Evolutionary conservation across 768 basidiomycete genomes (phyloP), one percentile per base, ranked within the genome.

Genomic region (Harrya chromipes): DNA sequence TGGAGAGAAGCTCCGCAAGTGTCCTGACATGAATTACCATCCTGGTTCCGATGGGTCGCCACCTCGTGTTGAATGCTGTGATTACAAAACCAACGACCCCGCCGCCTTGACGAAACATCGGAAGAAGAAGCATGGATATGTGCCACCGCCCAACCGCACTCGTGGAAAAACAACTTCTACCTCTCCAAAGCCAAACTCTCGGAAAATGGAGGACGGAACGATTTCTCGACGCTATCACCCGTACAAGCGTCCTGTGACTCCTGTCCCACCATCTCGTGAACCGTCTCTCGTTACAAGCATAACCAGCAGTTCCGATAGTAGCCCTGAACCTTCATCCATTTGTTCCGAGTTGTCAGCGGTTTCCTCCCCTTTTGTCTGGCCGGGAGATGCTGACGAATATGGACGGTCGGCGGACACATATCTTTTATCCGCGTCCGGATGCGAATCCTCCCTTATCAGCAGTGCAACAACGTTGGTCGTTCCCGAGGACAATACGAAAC

Each of bases 51-150:
- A 20, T 13, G 54, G 16, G 14, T 40, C 34, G 17, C 19, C 36
- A 24, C 7, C 24, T 6, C 7, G 6, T 6, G 49, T 26, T 26
- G 38, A 41, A 31, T 41, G 27, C 2, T 65, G 64, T 35, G 33
- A 37, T 1, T 65, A 56, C 43, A 52, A 36, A 43, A 66, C 64
- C 1, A 53, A 54, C 13, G 65, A 65, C 40, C 65, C 65, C 1
- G 60, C 62, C 0, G 52, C 57, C 12, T 38, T 65, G 37, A 57
- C 60, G 7, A 63, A 58, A 27, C 64, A 65, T 33, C 62, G 65
- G 2, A 66, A 61, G 40, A 46, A 27, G 14, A 14, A 26, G 20
- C 64, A 65, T 14, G 54, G 50, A 2, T 56, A 66, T 35, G 29
- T 57, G 12, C 65, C 56, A 14, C 53, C 19, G 46, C 21, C 38